Evolutionary conservation across 495 filamentous ascomycete species (phyloP), one percentile per base, ranked within the genome.

Genomic region (Penicillium cataractarum): DNA sequence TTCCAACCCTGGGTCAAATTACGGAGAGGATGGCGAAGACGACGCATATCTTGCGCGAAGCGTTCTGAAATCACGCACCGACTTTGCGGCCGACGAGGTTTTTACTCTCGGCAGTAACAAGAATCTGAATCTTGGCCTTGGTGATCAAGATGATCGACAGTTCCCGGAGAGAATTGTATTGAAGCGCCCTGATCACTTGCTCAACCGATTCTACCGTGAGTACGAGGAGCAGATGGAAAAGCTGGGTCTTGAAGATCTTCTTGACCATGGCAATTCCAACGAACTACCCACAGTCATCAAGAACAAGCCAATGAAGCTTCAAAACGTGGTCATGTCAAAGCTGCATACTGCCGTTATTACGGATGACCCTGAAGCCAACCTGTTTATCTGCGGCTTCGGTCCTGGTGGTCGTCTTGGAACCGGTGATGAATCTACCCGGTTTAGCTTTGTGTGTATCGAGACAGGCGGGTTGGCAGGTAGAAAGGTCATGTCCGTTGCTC

Each of bases 41-140:
- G 74, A 76, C 12, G 64, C 67, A 37, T 67, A 71, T 42, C 31
- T 61, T 21, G 26, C 55, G 7, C 68, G 67, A 29, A 55, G 62
- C 33, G 17, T 61, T 35, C 55, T 77, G 13, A 75, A 73, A 55
- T 70, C 76, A 6, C 66, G 69, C 3, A 68, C 62, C 10, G 74
- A 83, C 52, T 71, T 86, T 33, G 72, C 83, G 22, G 93, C 90
- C 15, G 93, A 97, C 70, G 95, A 99, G 82, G 75, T 97, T 0
- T 99, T 90, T 66, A 89, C 90, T 0, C 95, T 97, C 71, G 95
- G 95, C 21, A 97, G 92, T 73, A 98, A 97, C 74, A 94, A 95
- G 66, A 99, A 99, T 66, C 77, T 96, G 13, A 93, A 90, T 8
- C 83, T 99, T 44, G 95, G 96, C 3, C 90, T 98, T 65, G 92